Conservation (phyloP, 2,329 filamentous ascomycete genomes). For the Clarireedia homoeocarpa region DNA sequence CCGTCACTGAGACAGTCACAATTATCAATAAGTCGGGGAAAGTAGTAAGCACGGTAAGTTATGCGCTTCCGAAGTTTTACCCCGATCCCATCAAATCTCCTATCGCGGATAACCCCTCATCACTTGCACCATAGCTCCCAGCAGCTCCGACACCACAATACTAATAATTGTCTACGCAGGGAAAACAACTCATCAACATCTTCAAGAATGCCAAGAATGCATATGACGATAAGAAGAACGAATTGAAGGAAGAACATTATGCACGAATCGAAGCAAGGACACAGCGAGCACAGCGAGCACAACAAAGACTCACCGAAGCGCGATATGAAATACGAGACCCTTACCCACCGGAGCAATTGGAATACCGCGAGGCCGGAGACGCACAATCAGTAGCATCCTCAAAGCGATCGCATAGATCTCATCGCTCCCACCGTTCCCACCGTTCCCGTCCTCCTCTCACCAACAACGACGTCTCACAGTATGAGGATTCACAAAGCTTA, state of each 20-base stretch:
- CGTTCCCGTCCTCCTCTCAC: conserved; percentile 11
- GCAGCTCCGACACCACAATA: neutral
- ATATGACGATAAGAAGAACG: conserved; percentile 81
- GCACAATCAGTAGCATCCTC: conserved; percentile 6
- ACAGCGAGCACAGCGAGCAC: conserved; percentile 42
- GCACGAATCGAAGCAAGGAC: conserved; percentile 47
- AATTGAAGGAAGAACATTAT: conserved; percentile 65
- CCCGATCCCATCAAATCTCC: neutral
- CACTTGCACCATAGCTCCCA: neutral
- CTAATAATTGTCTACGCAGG: conserved; percentile 42
- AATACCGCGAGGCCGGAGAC: neutral
- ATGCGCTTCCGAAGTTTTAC: conserved; percentile 7
- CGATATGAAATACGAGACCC: conserved; percentile 33
- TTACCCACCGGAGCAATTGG: neutral
- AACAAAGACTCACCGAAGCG: conserved; percentile 32
- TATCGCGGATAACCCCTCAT: neutral
- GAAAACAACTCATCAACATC: conserved; percentile 81
- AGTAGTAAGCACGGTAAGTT: conserved; percentile 74
- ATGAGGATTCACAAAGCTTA: conserved; percentile 1
- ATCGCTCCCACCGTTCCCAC: conserved; percentile 21
- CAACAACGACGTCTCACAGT: conserved; percentile 2
- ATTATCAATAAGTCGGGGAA: conserved; percentile 89
- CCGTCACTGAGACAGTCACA: conserved; percentile 66
- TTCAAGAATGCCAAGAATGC: conserved; percentile 88
- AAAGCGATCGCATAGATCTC: conserved; percentile 15